These are phyloP conservation scores for Zelonia costaricensis DNA, from an alignment of 208 protist species.

Conservation along the genomic window DNA sequence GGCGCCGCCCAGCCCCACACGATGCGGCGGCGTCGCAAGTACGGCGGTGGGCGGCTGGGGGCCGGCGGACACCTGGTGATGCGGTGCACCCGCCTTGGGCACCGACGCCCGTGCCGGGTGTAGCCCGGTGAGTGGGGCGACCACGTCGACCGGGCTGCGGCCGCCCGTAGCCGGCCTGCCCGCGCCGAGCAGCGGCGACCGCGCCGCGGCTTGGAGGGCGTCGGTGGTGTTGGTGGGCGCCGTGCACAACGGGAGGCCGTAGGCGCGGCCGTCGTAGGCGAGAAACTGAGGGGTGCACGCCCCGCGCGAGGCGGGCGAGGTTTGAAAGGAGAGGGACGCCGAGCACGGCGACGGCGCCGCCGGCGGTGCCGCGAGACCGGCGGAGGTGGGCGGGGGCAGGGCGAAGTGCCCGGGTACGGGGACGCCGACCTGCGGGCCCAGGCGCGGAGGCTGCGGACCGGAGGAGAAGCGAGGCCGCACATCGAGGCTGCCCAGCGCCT, in stretches of 20 bases:
- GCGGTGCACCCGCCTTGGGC: no score
- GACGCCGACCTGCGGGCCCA: slow-evolving; percentile 5
- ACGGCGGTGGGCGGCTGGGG: no score
- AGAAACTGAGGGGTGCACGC: slow-evolving; percentile 28
- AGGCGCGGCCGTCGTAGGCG: slow-evolving; percentile 51
- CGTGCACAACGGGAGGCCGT: slow-evolving; percentile 30
- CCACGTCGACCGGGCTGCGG: neutral
- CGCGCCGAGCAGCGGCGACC: neutral
- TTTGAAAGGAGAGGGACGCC: neutral
- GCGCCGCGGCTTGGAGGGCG: neutral
- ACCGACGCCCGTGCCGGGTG: no score
- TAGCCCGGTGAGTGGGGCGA: no score
- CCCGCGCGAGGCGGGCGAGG: neutral
- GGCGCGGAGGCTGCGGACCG: slow-evolving; percentile 13
- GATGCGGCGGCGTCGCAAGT: no score
- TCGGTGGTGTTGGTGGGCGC: slow-evolving; percentile 9
- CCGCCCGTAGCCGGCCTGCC: neutral
- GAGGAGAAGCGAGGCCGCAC: neutral
- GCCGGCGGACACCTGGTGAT: no score
- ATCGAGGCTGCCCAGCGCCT: slow-evolving; percentile 14
- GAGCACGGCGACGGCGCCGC: neutral
- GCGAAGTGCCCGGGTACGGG: neutral
- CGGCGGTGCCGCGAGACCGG: neutral
- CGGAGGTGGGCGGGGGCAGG: slow-evolving; percentile 10
- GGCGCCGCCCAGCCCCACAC: neutral